Base-by-base conservation (phyloP, 768 basidiomycete genomes). In the Lenzites betulinus region DNA sequence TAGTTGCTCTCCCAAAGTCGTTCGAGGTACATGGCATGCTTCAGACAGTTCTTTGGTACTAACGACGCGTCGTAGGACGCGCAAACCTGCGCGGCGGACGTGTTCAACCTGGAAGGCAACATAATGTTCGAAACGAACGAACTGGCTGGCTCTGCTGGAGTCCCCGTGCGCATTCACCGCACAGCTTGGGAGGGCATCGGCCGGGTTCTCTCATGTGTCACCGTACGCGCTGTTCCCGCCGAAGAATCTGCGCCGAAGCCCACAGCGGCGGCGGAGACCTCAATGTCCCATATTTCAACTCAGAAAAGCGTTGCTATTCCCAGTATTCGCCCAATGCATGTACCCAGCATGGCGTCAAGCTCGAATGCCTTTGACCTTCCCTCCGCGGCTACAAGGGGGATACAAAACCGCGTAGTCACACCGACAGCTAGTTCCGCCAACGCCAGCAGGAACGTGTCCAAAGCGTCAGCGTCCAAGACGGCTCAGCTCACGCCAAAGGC, bases 111-210 rank as follows among this genome's bases (percentile, higher is more conserved):
- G 1, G 16, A 36, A 6, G 62, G 50, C 12, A 47, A 61, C 15
- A 36, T 62, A 20, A n/a, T 15, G 8, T 59, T 67, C 35, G 57
- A 59, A 33, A 64, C 63, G 2, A 23, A 25, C 9, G 60, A 62
- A 12, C 55, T 67, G 9, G 46, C 23, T 7, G 65, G 65, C 20
- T 42, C 48, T 6, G 54, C 33, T 1, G 63, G 57, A 8, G 7
- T 23, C 9, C 43, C 23, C 44, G 58, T 64, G 3, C 59, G 63
- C 25, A 67, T 67, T 7, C 63, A 64, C 51, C 39, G 39, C 25
- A 28, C 49, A 1, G 63, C 63, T 15, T 67, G 66, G 66, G 46
- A 59, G 15, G 66, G 63, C 13, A 60, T 67, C 49, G 46, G 44
- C 15, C 13, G 53, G 33, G 20, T 67, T 18, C 48, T 66, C 1